These are phyloP conservation scores for Rutstroemia sp. DNA, from an alignment of 2,329 filamentous ascomycete genomes.

Conservation along the genomic window DNA sequence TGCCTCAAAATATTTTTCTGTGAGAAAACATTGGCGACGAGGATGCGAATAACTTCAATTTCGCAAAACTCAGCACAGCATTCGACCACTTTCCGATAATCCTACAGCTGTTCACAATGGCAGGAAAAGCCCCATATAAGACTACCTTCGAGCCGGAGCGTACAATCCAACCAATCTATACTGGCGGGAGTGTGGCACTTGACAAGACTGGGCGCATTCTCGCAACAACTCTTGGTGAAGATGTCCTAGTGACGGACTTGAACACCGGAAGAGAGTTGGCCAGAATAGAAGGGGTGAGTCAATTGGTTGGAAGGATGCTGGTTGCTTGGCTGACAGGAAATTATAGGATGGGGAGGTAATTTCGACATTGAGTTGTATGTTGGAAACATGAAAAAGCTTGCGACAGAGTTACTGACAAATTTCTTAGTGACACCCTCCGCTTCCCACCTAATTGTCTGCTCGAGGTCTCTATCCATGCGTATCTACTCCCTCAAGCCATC, in stretches of 20 bases:
- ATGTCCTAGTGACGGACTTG: slow-evolving; percentile 80
- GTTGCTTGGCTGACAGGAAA: slow-evolving; percentile 20
- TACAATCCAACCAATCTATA: slow-evolving; percentile 88
- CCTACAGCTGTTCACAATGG: slow-evolving; percentile 38
- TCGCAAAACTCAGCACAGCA: not conserved
- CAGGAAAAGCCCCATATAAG: slow-evolving; percentile 58
- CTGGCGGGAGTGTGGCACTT: slow-evolving; percentile 79
- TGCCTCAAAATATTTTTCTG: slow-evolving; percentile 16
- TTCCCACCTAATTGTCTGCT: slow-evolving; percentile 84
- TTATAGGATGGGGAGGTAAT: slow-evolving; percentile 68
- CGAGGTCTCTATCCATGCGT: slow-evolving; percentile 90
- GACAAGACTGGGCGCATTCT: slow-evolving; percentile 76
- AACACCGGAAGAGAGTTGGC: slow-evolving; percentile 75
- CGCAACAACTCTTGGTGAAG: slow-evolving; percentile 84
- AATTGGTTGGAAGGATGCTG: not conserved
- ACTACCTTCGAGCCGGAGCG: slow-evolving; percentile 83
- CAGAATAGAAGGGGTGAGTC: slow-evolving; percentile 74
- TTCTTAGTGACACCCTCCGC: slow-evolving; percentile 72
- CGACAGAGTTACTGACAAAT: slow-evolving; percentile 16
- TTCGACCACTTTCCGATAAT: too few relatives aligned
- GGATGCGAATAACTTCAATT: not conserved
- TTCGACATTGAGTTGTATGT: slow-evolving; percentile 61
- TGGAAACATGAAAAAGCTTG: slow-evolving; percentile 4
- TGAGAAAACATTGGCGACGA: not conserved
- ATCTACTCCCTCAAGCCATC: slow-evolving; percentile 68